phyloP scores from a whole-genome alignment of 78 protist species.

The Anaeramoeba ignava region DNA sequence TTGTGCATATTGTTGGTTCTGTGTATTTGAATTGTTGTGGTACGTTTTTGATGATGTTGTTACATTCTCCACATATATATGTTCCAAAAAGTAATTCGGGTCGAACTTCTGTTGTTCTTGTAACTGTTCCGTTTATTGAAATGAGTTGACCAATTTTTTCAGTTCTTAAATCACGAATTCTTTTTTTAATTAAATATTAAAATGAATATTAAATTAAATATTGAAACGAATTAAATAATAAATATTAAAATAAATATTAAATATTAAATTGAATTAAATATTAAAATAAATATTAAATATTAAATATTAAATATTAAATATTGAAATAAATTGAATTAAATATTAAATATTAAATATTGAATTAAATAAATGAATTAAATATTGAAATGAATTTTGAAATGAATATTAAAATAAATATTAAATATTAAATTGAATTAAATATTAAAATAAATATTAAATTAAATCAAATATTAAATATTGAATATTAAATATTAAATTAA shows the following conservation, averaged over 20 bases:
- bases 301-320: neutral
- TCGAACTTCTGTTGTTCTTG: conserved; percentile 86
- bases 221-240: neutral
- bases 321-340: conserved; percentile 4
- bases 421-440: too few species aligned
- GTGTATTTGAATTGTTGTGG: conserved; percentile 90
- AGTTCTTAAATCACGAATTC: conserved; percentile 52
- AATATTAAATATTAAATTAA: too few species aligned
- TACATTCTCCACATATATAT: conserved; percentile 61
- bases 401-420: too few species aligned
- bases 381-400: too few species aligned
- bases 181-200: conserved; percentile 5
- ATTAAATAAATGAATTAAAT: neutral
- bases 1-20: conserved; percentile 33
- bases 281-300: neutral
- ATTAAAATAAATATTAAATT: too few species aligned
- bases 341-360: neutral
- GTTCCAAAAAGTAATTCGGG: conserved; percentile 88
- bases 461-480: too few species aligned
- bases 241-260: neutral
- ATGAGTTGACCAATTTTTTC: conserved; percentile 47
- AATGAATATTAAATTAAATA: neutral
- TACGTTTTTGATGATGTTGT: conserved; percentile 8
- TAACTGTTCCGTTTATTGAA: conserved; percentile 83
- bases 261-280: neutral